Conservation (phyloP, 169 alveolate species). For the Cardiosporidium cionae region DNA sequence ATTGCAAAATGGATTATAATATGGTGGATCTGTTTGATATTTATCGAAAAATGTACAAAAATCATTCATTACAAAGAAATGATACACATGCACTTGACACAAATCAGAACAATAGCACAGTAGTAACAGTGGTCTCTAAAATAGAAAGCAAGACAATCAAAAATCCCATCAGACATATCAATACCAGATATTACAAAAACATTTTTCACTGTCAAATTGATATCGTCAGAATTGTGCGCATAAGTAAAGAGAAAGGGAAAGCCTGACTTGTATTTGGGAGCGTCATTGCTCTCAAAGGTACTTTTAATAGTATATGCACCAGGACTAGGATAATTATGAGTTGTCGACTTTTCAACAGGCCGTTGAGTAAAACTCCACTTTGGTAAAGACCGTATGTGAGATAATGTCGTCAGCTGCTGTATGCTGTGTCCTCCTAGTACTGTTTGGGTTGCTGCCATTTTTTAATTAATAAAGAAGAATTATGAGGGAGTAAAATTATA, state of each 20-base stretch:
- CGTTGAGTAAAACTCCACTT: background rate
- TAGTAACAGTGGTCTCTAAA: too few species aligned
- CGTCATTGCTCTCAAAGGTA: background rate
- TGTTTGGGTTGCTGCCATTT: background rate
- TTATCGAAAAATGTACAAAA: background rate
- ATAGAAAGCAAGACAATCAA: too few species aligned
- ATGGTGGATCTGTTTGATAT: background rate
- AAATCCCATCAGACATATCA: background rate
- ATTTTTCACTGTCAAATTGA: background rate
- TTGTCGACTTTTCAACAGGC: background rate
- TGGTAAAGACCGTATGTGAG: background rate
- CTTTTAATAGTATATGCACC: background rate
- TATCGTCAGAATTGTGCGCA: background rate
- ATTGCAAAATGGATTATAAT: background rate
- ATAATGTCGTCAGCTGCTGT: background rate
- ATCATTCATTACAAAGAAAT: too few species aligned
- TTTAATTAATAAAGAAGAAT: background rate
- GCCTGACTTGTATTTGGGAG: background rate
- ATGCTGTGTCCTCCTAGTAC: background rate
- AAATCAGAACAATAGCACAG: too few species aligned
- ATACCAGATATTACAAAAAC: background rate
- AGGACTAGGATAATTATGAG: background rate
- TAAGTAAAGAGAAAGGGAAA: background rate
- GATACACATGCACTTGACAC: too few species aligned
- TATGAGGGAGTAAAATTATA: background rate